Evolutionary conservation across 441 rosid species (phyloP).

Genomic region (Adansonia rubrostipa): DNA sequence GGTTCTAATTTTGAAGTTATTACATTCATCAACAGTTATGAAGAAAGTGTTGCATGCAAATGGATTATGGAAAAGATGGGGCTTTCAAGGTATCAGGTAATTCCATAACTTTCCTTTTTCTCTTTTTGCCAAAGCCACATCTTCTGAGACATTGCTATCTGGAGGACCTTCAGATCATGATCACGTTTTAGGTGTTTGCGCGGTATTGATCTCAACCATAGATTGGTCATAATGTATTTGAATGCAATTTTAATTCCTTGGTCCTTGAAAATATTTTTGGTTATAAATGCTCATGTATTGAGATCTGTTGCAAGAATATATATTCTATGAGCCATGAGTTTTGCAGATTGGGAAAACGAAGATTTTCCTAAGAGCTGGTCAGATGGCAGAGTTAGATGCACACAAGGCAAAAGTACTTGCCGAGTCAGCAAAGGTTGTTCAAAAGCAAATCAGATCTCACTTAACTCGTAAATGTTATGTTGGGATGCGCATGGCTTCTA

Average conservation of each 20-base stretch:
- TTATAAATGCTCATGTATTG: constrained; percentile 11
- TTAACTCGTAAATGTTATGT: constrained; percentile 56
- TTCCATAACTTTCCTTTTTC: constrained; percentile 18
- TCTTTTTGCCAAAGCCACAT: not conserved
- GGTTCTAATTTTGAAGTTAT: constrained; percentile 30
- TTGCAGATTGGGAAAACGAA: constrained; percentile 81
- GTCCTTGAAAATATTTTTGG: constrained; percentile 19
- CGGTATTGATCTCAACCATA: not conserved
- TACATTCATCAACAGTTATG: constrained; percentile 50
- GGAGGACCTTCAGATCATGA: not conserved
- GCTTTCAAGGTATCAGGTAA: constrained; percentile 76
- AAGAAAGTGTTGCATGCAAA: constrained; percentile 76
- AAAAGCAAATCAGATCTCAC: constrained; percentile 51
- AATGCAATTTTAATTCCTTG: constrained; percentile 12
- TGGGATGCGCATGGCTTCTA: constrained; percentile 52
- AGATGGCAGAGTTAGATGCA: constrained; percentile 87
- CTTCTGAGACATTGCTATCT: constrained; percentile 10
- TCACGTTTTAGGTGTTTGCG: constrained; percentile 12
- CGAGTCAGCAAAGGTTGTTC: constrained; percentile 68
- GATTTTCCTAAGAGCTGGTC: constrained; percentile 83
- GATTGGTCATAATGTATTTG: not conserved
- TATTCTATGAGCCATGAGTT: constrained; percentile 30
- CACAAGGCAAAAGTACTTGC: constrained; percentile 54
- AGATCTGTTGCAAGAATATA: constrained; percentile 10
- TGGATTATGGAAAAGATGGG: constrained; percentile 72